Percentiles rank a stretch among this genome's conserved stretches.
phyloP scores from a whole-genome alignment of 805 yeast species.

The Candida corydali region DNA sequence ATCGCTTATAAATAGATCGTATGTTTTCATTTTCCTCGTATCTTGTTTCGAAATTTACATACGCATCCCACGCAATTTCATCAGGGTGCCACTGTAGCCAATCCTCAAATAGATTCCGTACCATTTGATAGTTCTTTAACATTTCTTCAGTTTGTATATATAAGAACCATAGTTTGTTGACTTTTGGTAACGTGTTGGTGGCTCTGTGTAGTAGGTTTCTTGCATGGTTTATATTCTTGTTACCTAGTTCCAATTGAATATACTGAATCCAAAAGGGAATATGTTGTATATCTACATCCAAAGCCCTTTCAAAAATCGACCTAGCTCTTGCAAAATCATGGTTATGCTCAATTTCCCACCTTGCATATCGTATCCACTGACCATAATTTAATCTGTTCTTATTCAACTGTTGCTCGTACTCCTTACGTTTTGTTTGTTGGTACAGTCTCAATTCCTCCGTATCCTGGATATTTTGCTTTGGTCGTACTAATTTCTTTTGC shows the following conservation, averaged over 20 bases:
- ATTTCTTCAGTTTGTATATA: slow-evolving; percentile 82
- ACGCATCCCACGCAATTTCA: slow-evolving; percentile 68
- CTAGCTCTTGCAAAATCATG: slow-evolving; percentile 77
- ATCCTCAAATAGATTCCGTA: slow-evolving; percentile 62
- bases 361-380: slow-evolving; percentile 91
- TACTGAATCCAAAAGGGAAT: slow-evolving; percentile 86
- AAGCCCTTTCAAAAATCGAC: slow-evolving; percentile 82
- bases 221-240: slow-evolving; percentile 80
- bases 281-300: slow-evolving; percentile 69
- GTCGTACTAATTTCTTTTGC: slow-evolving; percentile 22
- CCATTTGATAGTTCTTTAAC: slow-evolving; percentile 57
- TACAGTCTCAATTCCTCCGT: slow-evolving; percentile 73
- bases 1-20: slow-evolving; percentile 54
- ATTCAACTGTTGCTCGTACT: slow-evolving; percentile 82
- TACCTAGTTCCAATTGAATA: slow-evolving; percentile 69
- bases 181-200: slow-evolving; percentile 66
- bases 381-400: slow-evolving; percentile 76
- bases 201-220: slow-evolving; percentile 80
- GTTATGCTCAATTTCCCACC: slow-evolving; percentile 73
- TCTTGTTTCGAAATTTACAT: slow-evolving; percentile 66
- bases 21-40: slow-evolving; percentile 54
- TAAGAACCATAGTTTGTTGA: slow-evolving; percentile 82
- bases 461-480: slow-evolving; percentile 48
- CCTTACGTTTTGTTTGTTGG: slow-evolving; percentile 74
- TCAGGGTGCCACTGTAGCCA: slow-evolving; percentile 83